Evolutionary conservation across 225 moss, liverwort and hornwort species (phyloP).

Genomic region (Bryoerythrophyllum caledonicum): DNA sequence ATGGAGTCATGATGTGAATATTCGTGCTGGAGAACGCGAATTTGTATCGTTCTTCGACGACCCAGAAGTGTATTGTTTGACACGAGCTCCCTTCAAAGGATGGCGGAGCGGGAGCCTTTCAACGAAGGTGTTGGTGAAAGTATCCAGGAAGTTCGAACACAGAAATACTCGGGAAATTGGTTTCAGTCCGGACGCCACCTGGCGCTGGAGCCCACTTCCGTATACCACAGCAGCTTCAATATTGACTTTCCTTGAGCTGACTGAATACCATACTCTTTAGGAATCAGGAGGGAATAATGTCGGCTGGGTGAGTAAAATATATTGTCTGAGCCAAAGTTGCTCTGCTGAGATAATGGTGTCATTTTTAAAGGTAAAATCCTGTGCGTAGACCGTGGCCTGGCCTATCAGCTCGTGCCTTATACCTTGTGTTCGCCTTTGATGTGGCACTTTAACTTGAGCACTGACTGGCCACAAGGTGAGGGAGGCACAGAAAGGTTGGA

Average conservation of each 20-base stretch:
- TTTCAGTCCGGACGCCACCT: too few relatives aligned
- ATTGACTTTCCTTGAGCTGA: background rate
- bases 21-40: constrained; percentile 14
- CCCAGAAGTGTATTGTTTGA: background rate
- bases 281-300: background rate
- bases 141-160: background rate
- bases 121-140: background rate
- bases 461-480: too few relatives aligned
- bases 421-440: too few relatives aligned
- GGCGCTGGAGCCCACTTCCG: too few relatives aligned
- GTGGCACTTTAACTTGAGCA: too few relatives aligned
- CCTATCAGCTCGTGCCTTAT: too few relatives aligned
- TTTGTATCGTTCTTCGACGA: background rate
- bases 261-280: background rate
- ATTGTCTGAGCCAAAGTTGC: background rate
- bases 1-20: background rate
- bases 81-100: background rate
- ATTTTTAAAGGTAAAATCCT: too few relatives aligned
- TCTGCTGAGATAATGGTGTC: background rate
- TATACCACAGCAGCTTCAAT: too few relatives aligned
- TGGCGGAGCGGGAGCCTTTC: background rate
- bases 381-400: too few relatives aligned
- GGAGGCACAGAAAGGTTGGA: too few relatives aligned
- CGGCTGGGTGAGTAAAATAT: background rate
- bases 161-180: background rate